Conservation (phyloP, 305 asterid species). For the Solanum hybrid region DNA sequence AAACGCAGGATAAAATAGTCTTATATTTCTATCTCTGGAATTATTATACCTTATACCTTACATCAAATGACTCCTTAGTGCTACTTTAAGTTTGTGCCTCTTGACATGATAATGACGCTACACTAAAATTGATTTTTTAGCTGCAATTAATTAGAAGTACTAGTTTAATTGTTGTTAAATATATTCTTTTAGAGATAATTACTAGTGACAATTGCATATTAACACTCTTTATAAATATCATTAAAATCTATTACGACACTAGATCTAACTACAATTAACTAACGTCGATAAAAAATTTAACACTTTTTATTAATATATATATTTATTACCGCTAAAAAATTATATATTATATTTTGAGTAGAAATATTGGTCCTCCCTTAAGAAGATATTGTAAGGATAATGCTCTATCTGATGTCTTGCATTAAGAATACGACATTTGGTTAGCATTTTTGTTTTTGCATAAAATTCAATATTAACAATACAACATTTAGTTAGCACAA, state of each 20-base stretch:
- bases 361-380: too few species aligned
- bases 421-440: not conserved
- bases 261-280: too few species aligned
- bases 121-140: too few species aligned
- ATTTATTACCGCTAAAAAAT: too few species aligned
- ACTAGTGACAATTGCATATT: not conserved
- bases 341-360: too few species aligned
- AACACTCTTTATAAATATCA: too few species aligned
- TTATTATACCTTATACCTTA: not conserved
- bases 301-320: too few species aligned
- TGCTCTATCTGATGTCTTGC: not conserved
- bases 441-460: not conserved
- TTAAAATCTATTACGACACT: too few species aligned
- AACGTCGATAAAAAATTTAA: too few species aligned
- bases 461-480: not conserved
- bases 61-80: not conserved
- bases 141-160: too few species aligned
- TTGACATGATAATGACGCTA: not conserved
- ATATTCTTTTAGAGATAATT: not conserved
- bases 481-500: not conserved
- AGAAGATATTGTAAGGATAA: not conserved
- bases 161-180: not conserved
- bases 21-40: too few species aligned
- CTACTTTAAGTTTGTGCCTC: not conserved
- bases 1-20: too few species aligned